Evolutionary conservation across 2,329 filamentous ascomycete genomes (phyloP).

Genomic region (Claviceps lovelessii): DNA sequence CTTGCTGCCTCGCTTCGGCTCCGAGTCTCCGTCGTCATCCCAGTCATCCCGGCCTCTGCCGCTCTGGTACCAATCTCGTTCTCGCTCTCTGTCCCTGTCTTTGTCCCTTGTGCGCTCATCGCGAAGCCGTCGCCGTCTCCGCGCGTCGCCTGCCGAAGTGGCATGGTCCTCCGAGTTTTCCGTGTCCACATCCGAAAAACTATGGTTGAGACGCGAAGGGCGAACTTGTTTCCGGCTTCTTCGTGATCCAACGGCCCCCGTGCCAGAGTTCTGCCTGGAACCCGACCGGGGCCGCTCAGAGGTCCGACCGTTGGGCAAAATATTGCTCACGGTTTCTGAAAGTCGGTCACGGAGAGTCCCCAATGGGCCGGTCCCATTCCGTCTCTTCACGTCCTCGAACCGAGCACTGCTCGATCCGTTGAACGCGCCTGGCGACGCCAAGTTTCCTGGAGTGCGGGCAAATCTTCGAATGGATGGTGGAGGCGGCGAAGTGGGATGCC

Average conservation of each 20-base stretch:
- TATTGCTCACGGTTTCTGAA: conserved; percentile 29
- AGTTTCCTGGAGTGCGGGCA: conserved; percentile 14
- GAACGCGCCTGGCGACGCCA: conserved; percentile 14
- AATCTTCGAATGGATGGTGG: conserved; percentile 21
- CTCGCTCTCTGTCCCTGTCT: conserved; percentile 21
- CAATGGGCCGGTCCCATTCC: conserved; percentile 23
- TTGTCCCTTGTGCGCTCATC: conserved; percentile 17
- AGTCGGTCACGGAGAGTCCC: conserved; percentile 28
- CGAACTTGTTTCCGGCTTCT: conserved; percentile 27
- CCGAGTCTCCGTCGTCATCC: conserved; percentile 19
- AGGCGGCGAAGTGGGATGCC: conserved; percentile 15
- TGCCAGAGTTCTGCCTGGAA: conserved; percentile 19
- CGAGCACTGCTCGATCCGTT: conserved; percentile 13
- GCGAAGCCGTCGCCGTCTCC: conserved; percentile 11
- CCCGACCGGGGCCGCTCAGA: conserved; percentile 23
- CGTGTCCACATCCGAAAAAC: conserved; percentile 27
- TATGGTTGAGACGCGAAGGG: conserved; percentile 25
- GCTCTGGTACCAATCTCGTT: conserved; percentile 20
- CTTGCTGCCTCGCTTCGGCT: conserved; percentile 16
- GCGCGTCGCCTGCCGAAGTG: conserved; percentile 18
- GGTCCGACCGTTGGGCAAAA: conserved; percentile 24
- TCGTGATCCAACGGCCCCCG: conserved; percentile 18
- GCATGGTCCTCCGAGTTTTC: conserved; percentile 22
- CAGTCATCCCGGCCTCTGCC: conserved; percentile 20
- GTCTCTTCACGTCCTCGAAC: conserved; percentile 23